Percentiles rank a stretch among this genome's conserved stretches.
Evolutionary conservation across 345 rosid genomes (phyloP).

Genomic region (Cardamine resedifolia): DNA sequence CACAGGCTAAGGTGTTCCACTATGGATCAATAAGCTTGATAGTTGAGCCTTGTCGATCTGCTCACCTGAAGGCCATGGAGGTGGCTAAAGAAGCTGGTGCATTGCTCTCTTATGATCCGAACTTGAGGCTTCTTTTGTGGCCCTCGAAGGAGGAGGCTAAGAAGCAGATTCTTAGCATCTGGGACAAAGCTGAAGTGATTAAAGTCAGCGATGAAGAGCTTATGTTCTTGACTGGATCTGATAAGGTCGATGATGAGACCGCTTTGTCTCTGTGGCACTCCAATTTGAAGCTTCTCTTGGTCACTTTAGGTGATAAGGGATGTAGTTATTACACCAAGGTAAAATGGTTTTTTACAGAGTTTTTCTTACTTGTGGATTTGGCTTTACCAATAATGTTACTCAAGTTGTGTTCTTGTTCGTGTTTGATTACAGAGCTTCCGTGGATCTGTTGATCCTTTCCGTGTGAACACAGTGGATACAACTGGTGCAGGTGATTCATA

Average conservation of each 20-base stretch:
- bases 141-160: constrained; percentile 85
- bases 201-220: constrained; percentile 96
- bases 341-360: neutral
- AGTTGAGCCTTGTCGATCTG: constrained; percentile 98
- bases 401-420: neutral
- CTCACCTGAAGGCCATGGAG: constrained; percentile 88
- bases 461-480: constrained; percentile 75
- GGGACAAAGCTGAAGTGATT: constrained; percentile 96
- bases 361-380: neutral
- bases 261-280: constrained; percentile 92
- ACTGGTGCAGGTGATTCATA: constrained; percentile 98
- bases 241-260: constrained; percentile 66
- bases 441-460: constrained; percentile 80
- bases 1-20: constrained; percentile 83
- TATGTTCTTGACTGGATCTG: constrained; percentile 85
- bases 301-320: constrained; percentile 94
- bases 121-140: constrained; percentile 93
- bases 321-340: constrained; percentile 97
- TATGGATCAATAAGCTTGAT: constrained; percentile 97
- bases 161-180: constrained; percentile 83
- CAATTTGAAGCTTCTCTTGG: constrained; percentile 76
- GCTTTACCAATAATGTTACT: neutral
- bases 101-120: constrained; percentile 91
- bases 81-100: constrained; percentile 91
- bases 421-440: constrained; percentile 53